A percentile compares a stretch with the other conserved stretches of the same genome.
These are phyloP conservation scores for Aspergillus hortae DNA, from an alignment of 2,329 filamentous ascomycete genomes.

Conservation along the genomic window DNA sequence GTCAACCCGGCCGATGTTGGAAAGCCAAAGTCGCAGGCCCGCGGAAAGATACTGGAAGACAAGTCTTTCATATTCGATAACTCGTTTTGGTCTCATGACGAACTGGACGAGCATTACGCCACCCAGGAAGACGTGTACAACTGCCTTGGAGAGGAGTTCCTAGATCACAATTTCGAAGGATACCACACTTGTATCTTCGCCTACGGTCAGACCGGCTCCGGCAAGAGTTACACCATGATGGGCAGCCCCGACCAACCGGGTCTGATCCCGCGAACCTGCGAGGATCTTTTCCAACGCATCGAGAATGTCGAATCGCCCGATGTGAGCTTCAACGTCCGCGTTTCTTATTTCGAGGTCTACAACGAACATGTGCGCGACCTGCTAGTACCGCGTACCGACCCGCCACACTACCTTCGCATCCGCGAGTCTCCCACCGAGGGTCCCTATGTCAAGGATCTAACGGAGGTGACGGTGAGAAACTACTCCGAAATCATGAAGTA, in stretches of 20 bases:
- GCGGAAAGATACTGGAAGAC: slow-evolving; percentile 72
- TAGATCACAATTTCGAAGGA: slow-evolving; percentile 98
- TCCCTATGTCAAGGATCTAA: slow-evolving; percentile 94
- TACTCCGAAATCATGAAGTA: slow-evolving; percentile 82
- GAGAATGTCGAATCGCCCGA: slow-evolving; percentile 79
- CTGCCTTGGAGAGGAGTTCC: slow-evolving; percentile 88
- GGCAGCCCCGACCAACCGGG: slow-evolving; percentile 79
- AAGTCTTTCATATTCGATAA: slow-evolving; percentile 95
- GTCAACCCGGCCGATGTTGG: slow-evolving; percentile 49
- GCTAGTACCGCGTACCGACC: slow-evolving; percentile 72
- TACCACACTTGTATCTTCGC: slow-evolving; percentile 99
- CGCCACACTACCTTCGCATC: slow-evolving; percentile 92
- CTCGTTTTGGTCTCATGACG: slow-evolving; percentile 94
- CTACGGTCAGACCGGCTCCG: slow-evolving; percentile 95
- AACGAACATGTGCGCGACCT: slow-evolving; percentile 98
- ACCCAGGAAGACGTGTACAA: slow-evolving; percentile 93
- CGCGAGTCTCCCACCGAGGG: slow-evolving; percentile 92
- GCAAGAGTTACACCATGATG: slow-evolving; percentile 99
- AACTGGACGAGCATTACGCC: slow-evolving; percentile 77
- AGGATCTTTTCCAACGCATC: slow-evolving; percentile 93
- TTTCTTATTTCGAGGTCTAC: slow-evolving; percentile 99
- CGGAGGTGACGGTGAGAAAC: slow-evolving; percentile 84
- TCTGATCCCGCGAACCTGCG: slow-evolving; percentile 89
- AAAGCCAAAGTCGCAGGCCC: slow-evolving; percentile 59
- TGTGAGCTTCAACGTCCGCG: slow-evolving; percentile 93